phyloP scores from a whole-genome alignment of 768 basidiomycete species.

The Calocybe indica region DNA sequence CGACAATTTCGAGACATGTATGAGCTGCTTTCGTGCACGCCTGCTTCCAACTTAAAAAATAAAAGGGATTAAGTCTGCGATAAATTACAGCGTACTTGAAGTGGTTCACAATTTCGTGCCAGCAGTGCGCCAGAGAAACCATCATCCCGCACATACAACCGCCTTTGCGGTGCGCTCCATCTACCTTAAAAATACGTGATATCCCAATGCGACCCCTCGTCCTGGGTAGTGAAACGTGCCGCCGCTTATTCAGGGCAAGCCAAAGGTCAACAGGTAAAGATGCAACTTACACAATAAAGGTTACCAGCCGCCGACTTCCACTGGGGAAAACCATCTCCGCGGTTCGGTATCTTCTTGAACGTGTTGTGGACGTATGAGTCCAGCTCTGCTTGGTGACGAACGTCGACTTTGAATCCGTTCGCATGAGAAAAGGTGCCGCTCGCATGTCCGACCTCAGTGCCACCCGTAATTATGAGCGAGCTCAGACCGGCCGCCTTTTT shows the following conservation, averaged over 20 bases:
- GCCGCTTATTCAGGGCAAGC: constrained; percentile 1
- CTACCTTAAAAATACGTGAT: constrained; percentile 12
- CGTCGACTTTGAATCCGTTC: constrained; percentile 23
- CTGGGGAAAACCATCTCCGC: constrained; percentile 18
- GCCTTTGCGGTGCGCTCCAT: no score
- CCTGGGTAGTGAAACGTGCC: constrained; percentile 6
- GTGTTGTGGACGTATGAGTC: constrained; percentile 17
- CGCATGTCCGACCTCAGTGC: constrained; percentile 31
- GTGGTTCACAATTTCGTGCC: no score
- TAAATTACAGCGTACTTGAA: no score
- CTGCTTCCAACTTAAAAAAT: no score
- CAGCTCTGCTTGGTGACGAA: constrained; percentile 13
- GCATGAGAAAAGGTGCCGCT: constrained; percentile 18
- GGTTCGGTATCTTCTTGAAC: constrained; percentile 18
- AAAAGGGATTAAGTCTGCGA: no score
- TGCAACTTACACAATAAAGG: constrained; percentile 19
- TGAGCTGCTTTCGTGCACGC: no score
- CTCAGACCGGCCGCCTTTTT: constrained; percentile 42
- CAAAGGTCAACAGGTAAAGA: constrained; percentile 5
- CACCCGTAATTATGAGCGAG: constrained; percentile 67
- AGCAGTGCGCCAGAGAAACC: no score
- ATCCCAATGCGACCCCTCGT: constrained; percentile 22
- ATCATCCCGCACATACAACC: no score
- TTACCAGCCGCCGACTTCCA: constrained; percentile 19
- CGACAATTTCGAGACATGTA: no score